Percentiles rank a stretch among this genome's conserved stretches.
These are phyloP conservation scores for Saccharomyces hybrid DNA, from an alignment of 1,139 yeast species.

Conservation along the genomic window DNA sequence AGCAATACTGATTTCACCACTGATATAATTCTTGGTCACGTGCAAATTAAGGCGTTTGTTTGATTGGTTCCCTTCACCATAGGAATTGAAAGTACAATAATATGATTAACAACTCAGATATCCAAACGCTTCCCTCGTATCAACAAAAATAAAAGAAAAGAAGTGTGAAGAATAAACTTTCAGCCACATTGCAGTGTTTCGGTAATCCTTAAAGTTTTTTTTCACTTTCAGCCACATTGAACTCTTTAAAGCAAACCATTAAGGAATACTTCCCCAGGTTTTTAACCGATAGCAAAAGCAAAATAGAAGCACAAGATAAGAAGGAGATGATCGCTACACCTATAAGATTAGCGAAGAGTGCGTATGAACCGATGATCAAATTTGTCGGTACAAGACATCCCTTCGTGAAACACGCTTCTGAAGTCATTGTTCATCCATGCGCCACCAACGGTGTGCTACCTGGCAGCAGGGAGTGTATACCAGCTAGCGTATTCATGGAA, in stretches of 20 bases:
- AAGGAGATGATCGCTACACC: slow-evolving; percentile 32
- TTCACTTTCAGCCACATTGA: neutral
- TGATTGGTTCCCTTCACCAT: neutral
- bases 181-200: neutral
- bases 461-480: slow-evolving; percentile 27
- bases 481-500: slow-evolving; percentile 25
- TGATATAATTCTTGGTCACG: neutral
- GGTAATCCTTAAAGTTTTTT: slow-evolving; percentile 1
- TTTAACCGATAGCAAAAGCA: neutral
- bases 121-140: no score
- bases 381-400: slow-evolving; percentile 47
- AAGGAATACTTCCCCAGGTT: neutral
- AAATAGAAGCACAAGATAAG: slow-evolving; percentile 1
- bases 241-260: neutral
- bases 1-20: no score
- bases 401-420: slow-evolving; percentile 25
- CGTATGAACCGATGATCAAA: slow-evolving; percentile 49
- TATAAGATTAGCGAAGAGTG: slow-evolving; percentile 27
- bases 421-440: slow-evolving; percentile 39
- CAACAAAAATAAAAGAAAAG: neutral
- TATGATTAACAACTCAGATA: neutral
- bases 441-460: slow-evolving; percentile 41
- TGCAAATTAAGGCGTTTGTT: neutral
- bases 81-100: neutral
- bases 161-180: neutral